Evolutionary conservation across 1,284 basidiomycete genomes (phyloP), one percentile per base, ranked within the genome.

Genomic region (Leccinum holopus): DNA sequence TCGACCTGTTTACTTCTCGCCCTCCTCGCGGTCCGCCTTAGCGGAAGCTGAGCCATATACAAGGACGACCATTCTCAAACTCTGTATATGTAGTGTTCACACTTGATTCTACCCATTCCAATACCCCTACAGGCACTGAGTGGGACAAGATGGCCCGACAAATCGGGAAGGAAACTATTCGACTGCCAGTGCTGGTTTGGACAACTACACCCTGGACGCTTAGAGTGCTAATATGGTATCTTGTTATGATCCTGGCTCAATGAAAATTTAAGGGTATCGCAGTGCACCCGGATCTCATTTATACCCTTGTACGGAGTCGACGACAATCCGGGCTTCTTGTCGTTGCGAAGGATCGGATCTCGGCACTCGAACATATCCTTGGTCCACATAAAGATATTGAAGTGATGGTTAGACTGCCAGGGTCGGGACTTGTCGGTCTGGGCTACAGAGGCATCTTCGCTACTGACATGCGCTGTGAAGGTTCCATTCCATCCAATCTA

Each of bases 151-250:
- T 70, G n/a, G 64, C 72, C 18, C 70, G 70, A 49, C 55, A 68
- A 16, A 53, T 73, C 12, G 60, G 70, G 6, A 58, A 66, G 6
- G 68, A 74, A 16, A 32, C 57, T 11, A 75, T 90, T 3, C 82
- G 84, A 18, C 69, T 97, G 10, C 79, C 95, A 35, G 91, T 98
- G 28, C 28, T 28, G 28, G 28, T 28, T n/a, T 99, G 97, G 97
- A 99, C 97, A 1, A 99, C 97, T 0, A 99, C 97, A 0, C 94
- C 97, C 0, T 99, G 97, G 97, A 98, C 94, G 7, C 79, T 99
- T 55, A 94, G 94, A 7, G 28, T 1, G 94, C 94, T 1, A 99
- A 99, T 72, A 95, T 97, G 90, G 94, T 94, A 68, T 53, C 58
- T 60, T 12, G 25, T 55, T 28, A 5, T 66, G 12, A 62, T 18